Percentiles rank a stretch among this genome's conserved stretches.
These are phyloP conservation scores for Tolypocladium sp. DNA, from an alignment of 2,329 filamentous ascomycete species.

Conservation along the genomic window DNA sequence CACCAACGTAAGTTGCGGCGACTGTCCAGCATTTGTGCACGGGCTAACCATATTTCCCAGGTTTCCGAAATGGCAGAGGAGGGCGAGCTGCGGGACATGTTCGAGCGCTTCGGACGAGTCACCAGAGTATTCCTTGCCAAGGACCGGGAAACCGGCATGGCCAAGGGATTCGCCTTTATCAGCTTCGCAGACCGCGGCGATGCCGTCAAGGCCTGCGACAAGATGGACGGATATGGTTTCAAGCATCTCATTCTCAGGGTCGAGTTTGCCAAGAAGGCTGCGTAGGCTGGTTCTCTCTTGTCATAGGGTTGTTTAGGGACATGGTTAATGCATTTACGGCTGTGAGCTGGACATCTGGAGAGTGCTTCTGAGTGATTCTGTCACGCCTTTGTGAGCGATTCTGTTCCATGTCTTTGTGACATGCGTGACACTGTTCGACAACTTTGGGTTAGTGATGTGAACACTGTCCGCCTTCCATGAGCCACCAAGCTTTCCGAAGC, in stretches of 20 bases:
- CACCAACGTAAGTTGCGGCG: constrained; percentile 71
- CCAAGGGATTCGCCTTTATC: constrained; percentile 99
- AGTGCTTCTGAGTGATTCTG: not conserved
- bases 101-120: constrained; percentile 93
- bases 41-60: constrained; percentile 30
- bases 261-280: constrained; percentile 75
- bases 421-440: no score
- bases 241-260: constrained; percentile 80
- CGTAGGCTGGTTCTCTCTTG: constrained; percentile 18
- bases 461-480: not conserved
- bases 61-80: constrained; percentile 97
- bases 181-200: constrained; percentile 87
- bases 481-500: not conserved
- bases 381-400: not conserved
- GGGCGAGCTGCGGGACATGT: constrained; percentile 90
- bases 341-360: not conserved
- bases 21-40: not conserved
- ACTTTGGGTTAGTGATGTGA: not conserved
- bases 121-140: constrained; percentile 97
- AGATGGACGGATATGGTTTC: constrained; percentile 95
- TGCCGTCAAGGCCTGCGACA: constrained; percentile 85
- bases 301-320: not conserved
- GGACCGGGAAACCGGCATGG: constrained; percentile 89
- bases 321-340: constrained; percentile 3
- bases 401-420: no score